Percentiles rank a stretch among this genome's conserved stretches.
phyloP scores from a whole-genome alignment of 2,329 filamentous ascomycete species.

The Podosphaera fusca region DNA sequence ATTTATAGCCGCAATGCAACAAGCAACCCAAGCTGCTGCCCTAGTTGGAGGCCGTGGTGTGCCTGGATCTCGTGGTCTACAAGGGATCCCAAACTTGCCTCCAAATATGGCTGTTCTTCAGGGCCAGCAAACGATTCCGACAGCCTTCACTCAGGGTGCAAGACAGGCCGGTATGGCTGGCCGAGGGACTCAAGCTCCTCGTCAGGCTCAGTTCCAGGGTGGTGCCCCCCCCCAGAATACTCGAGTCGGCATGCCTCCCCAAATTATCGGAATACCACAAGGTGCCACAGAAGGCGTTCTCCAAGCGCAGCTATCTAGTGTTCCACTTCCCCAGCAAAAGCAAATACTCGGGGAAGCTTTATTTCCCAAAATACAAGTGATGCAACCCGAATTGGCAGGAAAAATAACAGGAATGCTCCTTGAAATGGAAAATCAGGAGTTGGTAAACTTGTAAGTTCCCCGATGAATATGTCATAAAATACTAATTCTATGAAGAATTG shows the following conservation, averaged over 20 bases:
- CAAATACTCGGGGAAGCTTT: slow-evolving; percentile 94
- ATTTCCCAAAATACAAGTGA: slow-evolving; percentile 91
- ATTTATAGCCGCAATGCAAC: slow-evolving; percentile 63
- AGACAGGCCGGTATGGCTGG: slow-evolving; percentile 22
- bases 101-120: slow-evolving; percentile 39
- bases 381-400: slow-evolving; percentile 87
- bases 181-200: slow-evolving; percentile 16
- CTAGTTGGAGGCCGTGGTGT: slow-evolving; percentile 21
- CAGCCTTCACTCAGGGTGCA: slow-evolving; percentile 25
- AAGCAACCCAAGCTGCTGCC: slow-evolving; percentile 34
- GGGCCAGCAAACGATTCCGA: slow-evolving; percentile 28
- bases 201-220: slow-evolving; percentile 16
- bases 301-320: slow-evolving; percentile 32
- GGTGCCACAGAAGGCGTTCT: slow-evolving; percentile 21
- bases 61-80: slow-evolving; percentile 32
- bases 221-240: slow-evolving; percentile 17
- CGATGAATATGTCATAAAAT: not conserved
- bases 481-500: slow-evolving; percentile 37
- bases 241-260: slow-evolving; percentile 16
- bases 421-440: slow-evolving; percentile 94
- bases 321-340: slow-evolving; percentile 62
- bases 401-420: slow-evolving; percentile 99
- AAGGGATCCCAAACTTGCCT: slow-evolving; percentile 47
- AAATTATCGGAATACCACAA: slow-evolving; percentile 13
- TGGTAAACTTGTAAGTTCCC: slow-evolving; percentile 73